These are phyloP conservation scores for Phytophthora colocasiae DNA, from an alignment of 352 stramenopile species.

Conservation along the genomic window DNA sequence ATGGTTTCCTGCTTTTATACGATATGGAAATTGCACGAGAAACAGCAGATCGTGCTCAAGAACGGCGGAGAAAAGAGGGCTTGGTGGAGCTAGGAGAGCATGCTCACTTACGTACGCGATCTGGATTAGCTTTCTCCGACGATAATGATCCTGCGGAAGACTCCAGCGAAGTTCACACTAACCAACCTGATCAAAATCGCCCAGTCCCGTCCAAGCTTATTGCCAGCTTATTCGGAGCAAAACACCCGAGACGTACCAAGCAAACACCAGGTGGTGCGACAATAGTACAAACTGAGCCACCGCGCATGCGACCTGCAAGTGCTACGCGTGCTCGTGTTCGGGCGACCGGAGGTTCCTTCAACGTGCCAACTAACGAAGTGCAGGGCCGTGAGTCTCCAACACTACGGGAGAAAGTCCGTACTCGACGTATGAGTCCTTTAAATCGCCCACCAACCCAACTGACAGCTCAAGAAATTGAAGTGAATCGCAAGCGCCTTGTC, in stretches of 20 bases:
- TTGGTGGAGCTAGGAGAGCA: conserved; percentile 53
- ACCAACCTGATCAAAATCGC: conserved; percentile 23
- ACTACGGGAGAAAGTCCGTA: conserved; percentile 19
- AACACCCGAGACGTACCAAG: conserved; percentile 30
- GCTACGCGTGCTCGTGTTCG: conserved; percentile 16
- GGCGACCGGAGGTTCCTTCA: conserved; percentile 8
- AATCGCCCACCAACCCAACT: conserved; percentile 23
- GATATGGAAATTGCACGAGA: conserved; percentile 81
- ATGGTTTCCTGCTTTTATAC: conserved; percentile 82
- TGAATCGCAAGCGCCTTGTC: conserved; percentile 72
- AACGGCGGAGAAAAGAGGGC: conserved; percentile 48
- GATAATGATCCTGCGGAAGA: conserved; percentile 13
- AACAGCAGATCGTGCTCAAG: conserved; percentile 51
- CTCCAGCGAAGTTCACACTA: conserved; percentile 8
- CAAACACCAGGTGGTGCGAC: conserved; percentile 10
- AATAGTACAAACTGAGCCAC: conserved; percentile 2
- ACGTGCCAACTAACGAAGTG: conserved; percentile 17
- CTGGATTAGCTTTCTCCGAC: conserved; percentile 35
- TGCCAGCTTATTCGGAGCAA: conserved; percentile 71
- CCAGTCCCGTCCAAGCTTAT: conserved; percentile 77
- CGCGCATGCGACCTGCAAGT: conserved; percentile 15
- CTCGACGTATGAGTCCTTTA: conserved; percentile 23
- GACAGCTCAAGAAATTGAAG: conserved; percentile 50
- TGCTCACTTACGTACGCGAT: conserved; percentile 47
- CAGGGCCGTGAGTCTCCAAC: conserved; percentile 3